Base-by-base conservation (phyloP, 768 basidiomycete genomes). In the Clitopilus passeckerianus region DNA sequence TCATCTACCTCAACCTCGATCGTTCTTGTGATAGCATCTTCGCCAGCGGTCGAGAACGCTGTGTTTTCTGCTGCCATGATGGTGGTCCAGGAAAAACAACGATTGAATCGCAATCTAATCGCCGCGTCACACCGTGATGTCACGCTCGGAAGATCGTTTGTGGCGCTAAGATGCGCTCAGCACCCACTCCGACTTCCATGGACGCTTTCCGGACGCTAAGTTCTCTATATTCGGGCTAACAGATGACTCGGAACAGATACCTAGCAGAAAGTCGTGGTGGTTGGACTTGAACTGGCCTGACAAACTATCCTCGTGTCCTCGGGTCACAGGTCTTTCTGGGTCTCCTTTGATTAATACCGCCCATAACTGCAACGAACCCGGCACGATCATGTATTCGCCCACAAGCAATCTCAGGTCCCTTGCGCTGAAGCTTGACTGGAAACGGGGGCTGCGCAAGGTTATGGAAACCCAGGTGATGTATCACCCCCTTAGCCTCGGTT, bases 1-100 rank as follows among this genome's bases (percentile, higher is more conserved):
- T 67, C 67, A 37, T 79, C 77, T 18, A 70, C 65, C 1, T 78
- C 66, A 8, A 86, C 67, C 6, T 85, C 75, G 44, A 92, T 76
- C 2, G 75, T 67, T 6, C 84, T 82, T 1, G 73, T 66, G 59
- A 92, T 90, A 0, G 75, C 86, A 30, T 89, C 90, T 64, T 87
- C 81, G 6, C 81, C 86, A 1, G 85, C 80, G 0, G 83, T 69
- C 9, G 84, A 77, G 60, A 89, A 87, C 5, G 79, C 64, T 16
- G 73, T 67, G 56, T 68, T 63, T 62, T 71, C 70, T 15, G 66
- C 50, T 33, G 66, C 50, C 66, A 65, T 67, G 54, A 50, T 23
- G 46, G 46, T n/a, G 14, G 37, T 41, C 20, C 46, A 22, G 46
- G 46, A 23, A 50, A 50, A 50, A 50, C 12, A n/a, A 50, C 20